phyloP scores from a whole-genome alignment of 129 eudicot genomes.

The Flaveria robusta region DNA sequence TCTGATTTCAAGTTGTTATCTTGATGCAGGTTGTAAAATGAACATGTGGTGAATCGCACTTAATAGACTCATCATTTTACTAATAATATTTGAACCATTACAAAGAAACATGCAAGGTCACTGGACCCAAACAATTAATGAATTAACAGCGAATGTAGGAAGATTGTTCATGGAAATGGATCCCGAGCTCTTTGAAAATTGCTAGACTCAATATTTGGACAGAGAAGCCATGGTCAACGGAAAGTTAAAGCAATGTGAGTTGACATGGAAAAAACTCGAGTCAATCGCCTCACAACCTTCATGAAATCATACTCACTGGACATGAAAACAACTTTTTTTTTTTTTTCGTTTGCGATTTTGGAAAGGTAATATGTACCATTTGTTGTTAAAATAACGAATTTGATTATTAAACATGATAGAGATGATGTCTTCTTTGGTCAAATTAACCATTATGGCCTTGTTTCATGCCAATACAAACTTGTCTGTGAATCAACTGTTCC shows the following conservation, averaged over 20 bases:
- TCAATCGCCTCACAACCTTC: slow-evolving; percentile 40
- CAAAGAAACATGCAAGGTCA: slow-evolving; percentile 53
- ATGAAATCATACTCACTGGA: slow-evolving; percentile 18
- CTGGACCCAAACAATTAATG: slow-evolving; percentile 61
- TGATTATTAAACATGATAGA: slow-evolving; percentile 17
- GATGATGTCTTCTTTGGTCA: slow-evolving; percentile 21
- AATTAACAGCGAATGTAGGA: slow-evolving; percentile 51
- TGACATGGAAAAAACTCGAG: slow-evolving; percentile 56
- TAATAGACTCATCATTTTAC: slow-evolving; percentile 44
- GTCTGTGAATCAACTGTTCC: neutral
- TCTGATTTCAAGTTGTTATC: neutral
- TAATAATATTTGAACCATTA: slow-evolving; percentile 55
- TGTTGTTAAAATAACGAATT: slow-evolving; percentile 20
- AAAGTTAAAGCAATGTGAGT: slow-evolving; percentile 41
- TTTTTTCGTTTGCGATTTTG: slow-evolving; percentile 3
- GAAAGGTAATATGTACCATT: slow-evolving; percentile 31
- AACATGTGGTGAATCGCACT: slow-evolving; percentile 50
- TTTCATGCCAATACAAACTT: slow-evolving; percentile 13
- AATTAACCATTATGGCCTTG: slow-evolving; percentile 21
- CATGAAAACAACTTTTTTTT: neutral
- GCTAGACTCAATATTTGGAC: slow-evolving; percentile 45
- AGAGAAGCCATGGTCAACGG: slow-evolving; percentile 39
- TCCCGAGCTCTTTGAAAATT: slow-evolving; percentile 55
- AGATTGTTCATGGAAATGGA: slow-evolving; percentile 70
- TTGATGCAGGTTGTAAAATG: slow-evolving; percentile 46